Evolutionary conservation across 306 rosid species (phyloP).

Genomic region (Vigna trinervia): DNA sequence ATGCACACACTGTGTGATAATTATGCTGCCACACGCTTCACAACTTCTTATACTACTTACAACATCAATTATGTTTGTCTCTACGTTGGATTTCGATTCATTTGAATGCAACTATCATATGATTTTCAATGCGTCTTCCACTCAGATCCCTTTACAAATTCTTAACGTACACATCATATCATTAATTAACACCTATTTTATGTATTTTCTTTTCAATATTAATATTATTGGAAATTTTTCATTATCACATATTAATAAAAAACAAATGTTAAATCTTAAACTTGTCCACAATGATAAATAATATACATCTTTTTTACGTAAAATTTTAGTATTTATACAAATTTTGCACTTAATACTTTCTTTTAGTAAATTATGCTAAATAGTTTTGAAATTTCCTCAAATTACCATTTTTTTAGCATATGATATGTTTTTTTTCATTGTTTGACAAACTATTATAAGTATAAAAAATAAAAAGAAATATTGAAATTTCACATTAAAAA

Average conservation of each 20-base stretch:
- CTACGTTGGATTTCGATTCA: neutral
- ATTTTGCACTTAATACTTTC: neutral
- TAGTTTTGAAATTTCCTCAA: no score
- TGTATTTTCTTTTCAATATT: neutral
- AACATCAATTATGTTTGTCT: neutral
- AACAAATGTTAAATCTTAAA: neutral
- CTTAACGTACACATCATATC: neutral
- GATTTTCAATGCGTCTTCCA: neutral
- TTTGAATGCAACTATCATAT: neutral
- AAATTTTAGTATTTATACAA: neutral
- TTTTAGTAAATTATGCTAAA: no score
- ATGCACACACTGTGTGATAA: slow-evolving; percentile 33
- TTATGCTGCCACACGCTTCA: neutral
- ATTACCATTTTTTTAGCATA: no score
- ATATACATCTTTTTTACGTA: neutral
- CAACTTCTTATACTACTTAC: neutral
- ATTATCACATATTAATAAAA: neutral
- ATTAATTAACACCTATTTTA: neutral
- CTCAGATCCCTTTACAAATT: neutral
- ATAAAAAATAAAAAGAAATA: no score
- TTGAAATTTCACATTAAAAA: no score
- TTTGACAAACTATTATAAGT: no score
- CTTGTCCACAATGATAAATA: neutral
- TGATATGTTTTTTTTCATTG: no score
- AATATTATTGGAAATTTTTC: neutral